Evolutionary conservation across 2,329 filamentous ascomycete species (phyloP), one percentile per base, ranked within the genome.

Genomic region (Fusarium ramigenum): DNA sequence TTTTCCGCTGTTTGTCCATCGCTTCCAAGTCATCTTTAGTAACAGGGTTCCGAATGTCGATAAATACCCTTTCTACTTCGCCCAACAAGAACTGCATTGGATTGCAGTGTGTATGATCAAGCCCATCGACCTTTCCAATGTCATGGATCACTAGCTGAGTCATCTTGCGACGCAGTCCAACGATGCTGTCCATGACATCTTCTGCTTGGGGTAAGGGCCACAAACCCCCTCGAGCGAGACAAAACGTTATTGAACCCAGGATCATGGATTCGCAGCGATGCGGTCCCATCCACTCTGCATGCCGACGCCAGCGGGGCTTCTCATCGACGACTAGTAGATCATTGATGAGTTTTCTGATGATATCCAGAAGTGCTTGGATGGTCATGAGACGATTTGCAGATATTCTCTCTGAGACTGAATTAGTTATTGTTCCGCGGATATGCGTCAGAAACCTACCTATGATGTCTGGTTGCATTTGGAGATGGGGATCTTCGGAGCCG

Each of bases 201-300:
- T 56, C 53, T 2, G 53, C 53, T 7, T 42, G 15, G 4, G 53
- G 53, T 6, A 56, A 11, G 3, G 53, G 53, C 53, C 53, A 56
- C 4, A 56, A 21, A 3, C 53, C 53, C 1, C 37, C 53, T 34
- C 53, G 37, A 7, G 53, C 21, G 8, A 56, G 37, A 32, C 53
- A 56, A 39, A 56, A 56, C 5, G 53, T 56, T 42, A 42, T 56
- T 3, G 80, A 82, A 4, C 80, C 80, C 2, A 82, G 72, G 14
- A 82, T 82, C 80, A 82, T 82, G 28, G 79, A 82, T 42, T 82
- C 81, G 64, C 81, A 82, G 14, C 78, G 72, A 54, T 82, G 80
- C 37, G 52, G 79, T 1, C 80, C 80, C 78, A 81, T 80, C 73
- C 76, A 82, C 8, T 75, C 73, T 2, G 80, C 80, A 60, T 82